Conservation (phyloP, 805 yeast species). For the Ogataea siamensis region DNA sequence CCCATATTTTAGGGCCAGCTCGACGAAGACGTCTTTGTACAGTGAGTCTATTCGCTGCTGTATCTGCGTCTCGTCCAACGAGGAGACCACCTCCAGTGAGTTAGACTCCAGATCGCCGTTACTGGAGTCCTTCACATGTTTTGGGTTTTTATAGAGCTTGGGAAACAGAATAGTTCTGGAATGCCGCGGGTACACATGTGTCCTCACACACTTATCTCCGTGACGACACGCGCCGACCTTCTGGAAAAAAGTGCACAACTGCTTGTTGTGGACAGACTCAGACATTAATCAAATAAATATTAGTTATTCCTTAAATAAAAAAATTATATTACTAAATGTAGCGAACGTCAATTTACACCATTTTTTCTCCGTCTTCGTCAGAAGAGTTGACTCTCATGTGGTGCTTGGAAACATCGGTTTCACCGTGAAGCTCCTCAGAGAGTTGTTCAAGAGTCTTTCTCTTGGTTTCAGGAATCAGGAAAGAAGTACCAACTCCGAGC, state of each 20-base stretch:
- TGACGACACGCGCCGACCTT: conserved; percentile 94
- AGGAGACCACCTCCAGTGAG: neutral
- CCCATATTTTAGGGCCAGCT: conserved; percentile 47
- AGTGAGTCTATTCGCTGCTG: conserved; percentile 57
- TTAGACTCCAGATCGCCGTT: conserved; percentile 27
- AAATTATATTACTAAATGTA: neutral
- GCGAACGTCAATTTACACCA: conserved; percentile 17
- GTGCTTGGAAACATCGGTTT: conserved; percentile 44
- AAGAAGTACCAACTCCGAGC: conserved; percentile 62
- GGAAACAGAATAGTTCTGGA: conserved; percentile 66
- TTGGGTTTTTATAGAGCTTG: conserved; percentile 64
- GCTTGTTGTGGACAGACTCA: conserved; percentile 12
- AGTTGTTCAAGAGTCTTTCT: conserved; percentile 87
- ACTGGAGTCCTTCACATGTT: conserved; percentile 34
- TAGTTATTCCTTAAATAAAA: neutral
- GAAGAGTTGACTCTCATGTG: conserved; percentile 19
- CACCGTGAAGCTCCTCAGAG: conserved; percentile 79
- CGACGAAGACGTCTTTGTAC: conserved; percentile 69
- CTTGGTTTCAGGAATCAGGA: conserved; percentile 86
- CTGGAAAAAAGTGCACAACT: conserved; percentile 49
- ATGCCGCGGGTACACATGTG: conserved; percentile 61
- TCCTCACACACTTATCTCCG: conserved; percentile 81
- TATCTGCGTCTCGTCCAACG: conserved; percentile 31
- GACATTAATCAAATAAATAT: neutral
- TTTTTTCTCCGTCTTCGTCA: conserved; percentile 29